Percentiles rank a stretch among this genome's conserved stretches.
Conservation (phyloP, 345 rosid genomes). For the Trapa bicornis region DNA sequence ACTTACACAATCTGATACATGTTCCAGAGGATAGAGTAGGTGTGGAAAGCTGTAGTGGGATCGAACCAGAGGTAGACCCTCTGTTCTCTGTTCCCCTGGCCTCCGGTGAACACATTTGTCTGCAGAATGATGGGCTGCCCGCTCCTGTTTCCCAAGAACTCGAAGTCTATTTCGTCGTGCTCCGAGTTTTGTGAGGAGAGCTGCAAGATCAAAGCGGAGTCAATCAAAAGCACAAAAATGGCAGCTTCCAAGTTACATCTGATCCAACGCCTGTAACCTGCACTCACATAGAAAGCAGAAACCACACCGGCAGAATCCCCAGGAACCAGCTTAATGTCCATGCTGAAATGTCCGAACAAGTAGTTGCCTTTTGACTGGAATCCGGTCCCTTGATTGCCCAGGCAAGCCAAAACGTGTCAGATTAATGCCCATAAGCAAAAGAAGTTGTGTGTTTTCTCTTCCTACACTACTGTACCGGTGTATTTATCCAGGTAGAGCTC, state of each 20-base stretch:
- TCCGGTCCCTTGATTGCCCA: constrained; percentile 46
- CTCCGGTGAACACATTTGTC: constrained; percentile 75
- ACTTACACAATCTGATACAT: constrained; percentile 60
- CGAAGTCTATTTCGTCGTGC: constrained; percentile 88
- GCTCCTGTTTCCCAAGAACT: constrained; percentile 79
- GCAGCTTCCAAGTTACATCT: neutral
- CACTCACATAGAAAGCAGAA: constrained; percentile 67
- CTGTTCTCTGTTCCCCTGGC: constrained; percentile 71
- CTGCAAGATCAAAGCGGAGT: constrained; percentile 23
- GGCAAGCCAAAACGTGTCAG: neutral
- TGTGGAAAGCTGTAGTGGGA: constrained; percentile 46
- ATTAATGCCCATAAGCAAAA: no score
- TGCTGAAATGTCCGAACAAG: constrained; percentile 75
- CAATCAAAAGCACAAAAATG: neutral
- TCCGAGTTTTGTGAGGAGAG: constrained; percentile 66
- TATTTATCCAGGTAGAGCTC: constrained; percentile 63
- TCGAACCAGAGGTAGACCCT: constrained; percentile 80
- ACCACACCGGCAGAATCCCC: constrained; percentile 87
- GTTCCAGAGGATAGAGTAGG: constrained; percentile 73
- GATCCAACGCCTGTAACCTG: no score
- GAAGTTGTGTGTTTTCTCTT: no score
- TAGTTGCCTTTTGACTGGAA: constrained; percentile 78
- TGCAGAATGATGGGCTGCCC: constrained; percentile 77
- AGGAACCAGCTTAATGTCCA: constrained; percentile 68
- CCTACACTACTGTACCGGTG: constrained; percentile 33